phyloP scores from a whole-genome alignment of 371 early-diverging fungal genomes.

The Zopfochytrium polystomum region DNA sequence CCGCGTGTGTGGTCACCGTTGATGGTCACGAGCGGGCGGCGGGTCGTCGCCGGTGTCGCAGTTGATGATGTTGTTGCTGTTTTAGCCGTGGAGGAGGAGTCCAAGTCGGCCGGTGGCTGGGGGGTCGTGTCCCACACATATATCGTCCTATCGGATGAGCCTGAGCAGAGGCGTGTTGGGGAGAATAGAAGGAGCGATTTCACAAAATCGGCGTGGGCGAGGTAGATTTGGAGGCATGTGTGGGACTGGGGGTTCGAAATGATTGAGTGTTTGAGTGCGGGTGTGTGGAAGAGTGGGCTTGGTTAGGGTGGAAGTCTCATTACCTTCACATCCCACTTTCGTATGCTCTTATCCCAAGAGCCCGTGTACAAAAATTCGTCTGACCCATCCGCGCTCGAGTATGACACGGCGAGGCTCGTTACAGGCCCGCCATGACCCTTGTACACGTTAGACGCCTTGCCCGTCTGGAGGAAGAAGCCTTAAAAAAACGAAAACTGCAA shows the following conservation, averaged over 20 bases:
- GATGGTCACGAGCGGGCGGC: too few relatives aligned
- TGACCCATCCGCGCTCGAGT: too few relatives aligned
- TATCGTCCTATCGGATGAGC: constrained; percentile 70
- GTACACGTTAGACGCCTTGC: too few relatives aligned
- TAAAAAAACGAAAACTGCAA: too few relatives aligned
- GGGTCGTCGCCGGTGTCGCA: too few relatives aligned
- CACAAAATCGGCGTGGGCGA: constrained; percentile 70
- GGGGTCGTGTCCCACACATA: constrained; percentile 57
- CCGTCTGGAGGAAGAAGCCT: too few relatives aligned
- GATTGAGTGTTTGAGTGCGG: too few relatives aligned
- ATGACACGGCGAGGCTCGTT: too few relatives aligned
- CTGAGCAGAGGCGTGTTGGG: constrained; percentile 55
- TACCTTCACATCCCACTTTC: constrained; percentile 65
- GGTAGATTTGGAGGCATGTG: constrained; percentile 54
- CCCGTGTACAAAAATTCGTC: constrained; percentile 64
- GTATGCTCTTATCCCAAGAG: constrained; percentile 79
- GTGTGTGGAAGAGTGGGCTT: too few relatives aligned
- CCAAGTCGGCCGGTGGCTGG: constrained; percentile 43
- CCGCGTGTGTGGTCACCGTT: too few relatives aligned
- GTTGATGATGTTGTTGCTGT: too few relatives aligned
- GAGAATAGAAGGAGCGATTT: constrained; percentile 57
- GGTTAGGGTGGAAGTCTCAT: not conserved
- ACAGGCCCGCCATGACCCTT: too few relatives aligned
- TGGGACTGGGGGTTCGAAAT: constrained; percentile 41
- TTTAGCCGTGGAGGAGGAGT: constrained; percentile 62